Percentiles rank a stretch among this genome's conserved stretches.
Conservation (phyloP, 306 rosid species). For the Dryas octopetala region DNA sequence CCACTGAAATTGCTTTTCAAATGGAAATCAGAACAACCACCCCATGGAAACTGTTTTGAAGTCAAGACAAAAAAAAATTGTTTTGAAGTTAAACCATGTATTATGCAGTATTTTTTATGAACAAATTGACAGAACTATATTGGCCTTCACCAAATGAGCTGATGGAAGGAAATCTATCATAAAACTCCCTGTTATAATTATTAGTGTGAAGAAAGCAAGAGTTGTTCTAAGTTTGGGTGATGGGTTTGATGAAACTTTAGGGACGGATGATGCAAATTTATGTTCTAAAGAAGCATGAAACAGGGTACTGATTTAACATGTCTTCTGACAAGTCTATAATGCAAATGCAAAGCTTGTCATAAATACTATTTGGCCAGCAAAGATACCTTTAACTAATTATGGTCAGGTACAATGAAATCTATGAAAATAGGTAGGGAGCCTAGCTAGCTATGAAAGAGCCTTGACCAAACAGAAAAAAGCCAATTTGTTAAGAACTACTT, state of each 20-base stretch:
- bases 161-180: background rate
- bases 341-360: background rate
- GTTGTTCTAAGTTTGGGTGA: background rate
- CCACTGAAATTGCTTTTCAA: too few relatives aligned
- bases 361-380: background rate
- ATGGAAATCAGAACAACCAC: too few relatives aligned
- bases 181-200: background rate
- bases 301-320: too few relatives aligned
- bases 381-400: background rate
- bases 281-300: background rate
- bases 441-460: background rate
- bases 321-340: background rate
- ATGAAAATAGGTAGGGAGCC: background rate
- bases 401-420: background rate
- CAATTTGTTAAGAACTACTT: background rate
- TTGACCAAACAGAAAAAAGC: background rate
- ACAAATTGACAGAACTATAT: background rate
- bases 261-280: background rate
- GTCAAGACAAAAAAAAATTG: too few relatives aligned
- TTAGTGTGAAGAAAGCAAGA: background rate
- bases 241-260: too few relatives aligned
- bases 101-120: background rate
- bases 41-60: too few relatives aligned
- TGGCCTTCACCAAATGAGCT: background rate
- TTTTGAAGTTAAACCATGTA: too few relatives aligned